Conservation (phyloP, 768 basidiomycete genomes). For the Agaricus blazei region DNA sequence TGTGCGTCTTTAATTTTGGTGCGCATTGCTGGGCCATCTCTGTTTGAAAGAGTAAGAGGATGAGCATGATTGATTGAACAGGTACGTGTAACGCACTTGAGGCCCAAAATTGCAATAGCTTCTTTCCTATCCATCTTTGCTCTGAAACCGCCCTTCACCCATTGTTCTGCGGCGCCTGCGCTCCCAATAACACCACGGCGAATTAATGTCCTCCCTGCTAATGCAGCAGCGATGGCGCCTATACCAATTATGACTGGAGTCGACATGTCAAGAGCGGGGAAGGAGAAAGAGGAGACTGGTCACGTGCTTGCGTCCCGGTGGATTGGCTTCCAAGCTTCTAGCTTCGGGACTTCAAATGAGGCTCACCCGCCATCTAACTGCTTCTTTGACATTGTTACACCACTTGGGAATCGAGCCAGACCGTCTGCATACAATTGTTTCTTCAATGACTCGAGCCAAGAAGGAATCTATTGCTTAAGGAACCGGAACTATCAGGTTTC, state of each 20-base stretch:
- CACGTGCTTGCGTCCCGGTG: background rate
- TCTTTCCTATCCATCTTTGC: slow-evolving; percentile 95
- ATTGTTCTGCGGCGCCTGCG: slow-evolving; percentile 68
- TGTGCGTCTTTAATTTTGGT: slow-evolving; percentile 89
- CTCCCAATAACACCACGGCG: slow-evolving; percentile 57
- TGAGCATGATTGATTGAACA: background rate
- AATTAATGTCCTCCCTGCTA: slow-evolving; percentile 69
- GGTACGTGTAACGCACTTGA: slow-evolving; percentile 60
- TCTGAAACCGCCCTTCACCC: slow-evolving; percentile 92
- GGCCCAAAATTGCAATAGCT: slow-evolving; percentile 85
- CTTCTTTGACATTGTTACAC: no score
- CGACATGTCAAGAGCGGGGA: slow-evolving; percentile 45
- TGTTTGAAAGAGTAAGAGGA: slow-evolving; percentile 22
- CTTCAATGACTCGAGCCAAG: no score
- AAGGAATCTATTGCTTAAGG: no score
- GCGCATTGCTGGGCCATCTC: slow-evolving; percentile 78
- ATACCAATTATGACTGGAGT: slow-evolving; percentile 75
- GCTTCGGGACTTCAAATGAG: no score
- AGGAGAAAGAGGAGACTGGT: background rate
- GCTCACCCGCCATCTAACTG: no score
- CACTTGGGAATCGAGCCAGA: no score
- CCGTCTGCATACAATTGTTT: no score
- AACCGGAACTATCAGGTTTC: no score
- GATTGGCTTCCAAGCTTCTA: no score
- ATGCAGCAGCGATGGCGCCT: slow-evolving; percentile 70